Conservation (phyloP, 148 eudicot species). For the Bassia scoparia region DNA sequence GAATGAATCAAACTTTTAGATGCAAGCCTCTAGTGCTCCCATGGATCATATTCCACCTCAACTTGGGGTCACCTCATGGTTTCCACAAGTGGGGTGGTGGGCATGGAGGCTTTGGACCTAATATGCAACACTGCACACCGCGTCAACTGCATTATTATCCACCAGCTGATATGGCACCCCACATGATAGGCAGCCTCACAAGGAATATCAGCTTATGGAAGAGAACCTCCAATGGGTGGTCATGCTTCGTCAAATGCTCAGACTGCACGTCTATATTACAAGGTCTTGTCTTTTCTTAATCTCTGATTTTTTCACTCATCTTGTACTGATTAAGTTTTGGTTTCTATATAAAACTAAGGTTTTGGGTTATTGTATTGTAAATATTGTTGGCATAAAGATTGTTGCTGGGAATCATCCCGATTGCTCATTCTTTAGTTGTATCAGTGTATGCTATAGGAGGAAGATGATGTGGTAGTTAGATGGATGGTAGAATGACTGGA, state of each 20-base stretch:
- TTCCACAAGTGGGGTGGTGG: conserved; percentile 57
- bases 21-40: conserved; percentile 66
- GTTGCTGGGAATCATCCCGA: no score
- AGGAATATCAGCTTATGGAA: conserved; percentile 79
- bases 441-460: no score
- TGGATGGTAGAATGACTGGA: no score
- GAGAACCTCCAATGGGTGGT: conserved; percentile 55
- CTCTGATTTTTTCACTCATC: neutral
- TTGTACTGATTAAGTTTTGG: no score
- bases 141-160: conserved; percentile 70
- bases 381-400: no score
- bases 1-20: conserved; percentile 35
- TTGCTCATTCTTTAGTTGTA: no score
- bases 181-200: conserved; percentile 62
- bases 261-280: conserved; percentile 54
- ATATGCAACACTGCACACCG: conserved; percentile 65
- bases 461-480: no score
- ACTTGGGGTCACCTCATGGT: conserved; percentile 79
- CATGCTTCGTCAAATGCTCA: conserved; percentile 61
- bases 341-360: no score
- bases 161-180: conserved; percentile 61
- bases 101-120: conserved; percentile 51
- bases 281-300: conserved; percentile 38
- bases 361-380: no score
- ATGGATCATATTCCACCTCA: conserved; percentile 65